Evolutionary conservation across 768 basidiomycete species (phyloP).

Genomic region (Hygrophorus pudorinus): DNA sequence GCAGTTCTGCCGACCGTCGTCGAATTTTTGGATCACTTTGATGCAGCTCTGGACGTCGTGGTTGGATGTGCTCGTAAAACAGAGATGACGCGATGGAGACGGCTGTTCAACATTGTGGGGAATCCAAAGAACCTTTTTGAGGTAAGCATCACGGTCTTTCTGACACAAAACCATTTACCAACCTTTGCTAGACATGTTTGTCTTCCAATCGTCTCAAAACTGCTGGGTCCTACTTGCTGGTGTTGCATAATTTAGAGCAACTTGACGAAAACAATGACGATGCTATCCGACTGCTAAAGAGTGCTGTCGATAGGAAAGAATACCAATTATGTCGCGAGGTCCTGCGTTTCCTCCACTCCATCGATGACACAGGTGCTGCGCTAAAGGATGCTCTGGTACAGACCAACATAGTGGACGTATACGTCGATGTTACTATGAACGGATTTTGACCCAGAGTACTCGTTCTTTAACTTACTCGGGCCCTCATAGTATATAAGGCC

Average conservation of each 20-base stretch:
- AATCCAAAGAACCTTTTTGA: slow-evolving; percentile 88
- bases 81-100: slow-evolving; percentile 83
- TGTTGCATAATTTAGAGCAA: slow-evolving; percentile 89
- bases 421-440: too few relatives aligned
- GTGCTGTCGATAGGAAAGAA: slow-evolving; percentile 68
- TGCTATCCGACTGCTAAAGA: slow-evolving; percentile 68
- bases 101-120: slow-evolving; percentile 84
- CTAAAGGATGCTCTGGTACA: slow-evolving; percentile 52
- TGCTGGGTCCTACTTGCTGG: slow-evolving; percentile 86
- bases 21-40: slow-evolving; percentile 92
- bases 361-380: slow-evolving; percentile 76
- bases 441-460: too few relatives aligned
- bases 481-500: too few relatives aligned
- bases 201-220: slow-evolving; percentile 66
- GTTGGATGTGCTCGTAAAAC: slow-evolving; percentile 96
- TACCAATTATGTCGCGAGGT: slow-evolving; percentile 91
- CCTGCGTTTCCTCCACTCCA: slow-evolving; percentile 83
- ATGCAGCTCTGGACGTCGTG: slow-evolving; percentile 83
- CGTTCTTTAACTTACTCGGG: too few relatives aligned
- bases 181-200: slow-evolving; percentile 54
- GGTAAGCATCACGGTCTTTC: slow-evolving; percentile 28
- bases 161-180: slow-evolving; percentile 1
- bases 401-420: slow-evolving; percentile 25
- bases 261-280: slow-evolving; percentile 72
- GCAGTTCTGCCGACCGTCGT: slow-evolving; percentile 57